Evolutionary conservation across 1,284 basidiomycete species (phyloP).

Genomic region (Pholiota adiposa): DNA sequence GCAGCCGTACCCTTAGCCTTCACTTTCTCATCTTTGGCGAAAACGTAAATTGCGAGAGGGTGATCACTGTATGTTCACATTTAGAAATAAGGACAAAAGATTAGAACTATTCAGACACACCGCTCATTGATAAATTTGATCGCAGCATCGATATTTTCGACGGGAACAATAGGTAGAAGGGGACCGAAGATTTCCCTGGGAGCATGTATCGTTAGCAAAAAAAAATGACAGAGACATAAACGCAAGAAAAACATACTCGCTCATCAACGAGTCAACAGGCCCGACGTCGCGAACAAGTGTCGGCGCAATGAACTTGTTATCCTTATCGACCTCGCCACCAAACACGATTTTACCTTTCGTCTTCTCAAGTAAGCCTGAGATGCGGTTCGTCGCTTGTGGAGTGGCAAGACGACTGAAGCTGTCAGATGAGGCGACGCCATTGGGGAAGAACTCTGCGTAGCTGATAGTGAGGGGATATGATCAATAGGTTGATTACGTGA

Average conservation of each 20-base stretch:
- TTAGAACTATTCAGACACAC: constrained; percentile 36
- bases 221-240: not conserved
- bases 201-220: not conserved
- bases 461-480: constrained; percentile 33
- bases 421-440: constrained; percentile 35
- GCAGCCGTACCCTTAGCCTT: constrained; percentile 55
- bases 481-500: not conserved
- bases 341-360: constrained; percentile 75
- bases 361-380: constrained; percentile 65
- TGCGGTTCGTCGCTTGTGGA: constrained; percentile 53
- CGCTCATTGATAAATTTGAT: constrained; percentile 69
- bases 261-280: constrained; percentile 72
- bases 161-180: constrained; percentile 77
- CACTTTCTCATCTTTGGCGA: constrained; percentile 61
- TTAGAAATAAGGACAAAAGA: too few relatives aligned
- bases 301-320: constrained; percentile 64
- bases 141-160: constrained; percentile 73
- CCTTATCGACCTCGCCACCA: constrained; percentile 71
- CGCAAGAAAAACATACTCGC: constrained; percentile 59
- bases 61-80: constrained; percentile 54
- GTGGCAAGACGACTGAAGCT: constrained; percentile 35
- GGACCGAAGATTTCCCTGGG: constrained; percentile 81
- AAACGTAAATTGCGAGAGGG: constrained; percentile 80
- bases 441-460: constrained; percentile 45
- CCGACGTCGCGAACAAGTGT: constrained; percentile 70